Base-by-base conservation (phyloP, 1,284 basidiomycete genomes). In the Veloboletus limbatus region DNA sequence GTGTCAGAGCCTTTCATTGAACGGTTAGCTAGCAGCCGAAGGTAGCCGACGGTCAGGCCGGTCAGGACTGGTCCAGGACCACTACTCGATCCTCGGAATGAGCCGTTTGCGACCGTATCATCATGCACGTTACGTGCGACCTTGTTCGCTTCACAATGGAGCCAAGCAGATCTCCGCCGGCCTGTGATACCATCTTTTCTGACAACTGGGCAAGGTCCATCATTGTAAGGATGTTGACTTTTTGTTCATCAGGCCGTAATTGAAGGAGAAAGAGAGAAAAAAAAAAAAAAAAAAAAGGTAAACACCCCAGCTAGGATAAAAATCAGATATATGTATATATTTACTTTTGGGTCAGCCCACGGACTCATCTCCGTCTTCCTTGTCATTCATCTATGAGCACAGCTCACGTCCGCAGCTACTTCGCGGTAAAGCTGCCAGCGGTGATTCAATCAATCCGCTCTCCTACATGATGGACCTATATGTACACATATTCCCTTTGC, bases 401-500 rank as follows among this genome's bases (percentile, higher is more conserved):
- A 47, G 41, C 40, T 38, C 59, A 50, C 39, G 10, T 45, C 45
- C 48, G 40, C 45, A 36, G 30, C 26, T 42, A 51, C 58, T 62
- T 62, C 59, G 56, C 57, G 61, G 59, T 57, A 63, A 48, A 33
- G 59, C 32, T 48, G 33, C 40, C n/a, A 43, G 18, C 36, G 45
- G 43, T 10, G 21, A 28, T 40, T 35, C 24, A 14, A 43, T 35
- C 31, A 21, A 17, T 13, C 37, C 22, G 8, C 14, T 3, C 7
- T 21, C 8, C 18, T 32, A 17, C 31, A 32, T 6, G 25, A 17
- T 17, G 17, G n/a, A n/a, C n/a, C n/a, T n/a, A n/a, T n/a, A n/a
- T n/a, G n/a, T n/a, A n/a, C n/a, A n/a, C n/a, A n/a, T n/a, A n/a
- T n/a, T n/a, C 30, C 6, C 30, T 10, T 32, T 17, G 30, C 16